A percentile compares a stretch with the other conserved stretches of the same genome.
Conservation (phyloP, 2,329 filamentous ascomycete genomes). For the Bipolaris cookei region DNA sequence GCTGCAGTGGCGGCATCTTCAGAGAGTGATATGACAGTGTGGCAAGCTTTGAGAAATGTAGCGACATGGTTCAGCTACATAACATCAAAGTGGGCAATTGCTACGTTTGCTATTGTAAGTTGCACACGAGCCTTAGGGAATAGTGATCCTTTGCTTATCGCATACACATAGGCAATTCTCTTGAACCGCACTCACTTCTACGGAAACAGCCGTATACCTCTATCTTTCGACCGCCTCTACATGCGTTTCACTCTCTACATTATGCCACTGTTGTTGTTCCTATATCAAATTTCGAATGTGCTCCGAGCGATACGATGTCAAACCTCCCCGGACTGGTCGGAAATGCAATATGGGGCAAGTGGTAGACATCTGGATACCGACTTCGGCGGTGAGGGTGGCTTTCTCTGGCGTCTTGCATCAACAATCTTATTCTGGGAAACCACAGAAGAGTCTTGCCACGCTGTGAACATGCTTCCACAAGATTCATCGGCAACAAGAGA, state of each 20-base stretch:
- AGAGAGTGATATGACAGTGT: constrained; percentile 51
- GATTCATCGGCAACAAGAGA: constrained; percentile 61
- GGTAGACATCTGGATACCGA: constrained; percentile 53
- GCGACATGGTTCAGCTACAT: constrained; percentile 85
- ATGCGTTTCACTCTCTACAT: constrained; percentile 45
- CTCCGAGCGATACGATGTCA: constrained; percentile 91
- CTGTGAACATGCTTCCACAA: constrained; percentile 71
- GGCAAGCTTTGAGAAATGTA: constrained; percentile 68
- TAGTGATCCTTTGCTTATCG: constrained; percentile 5
- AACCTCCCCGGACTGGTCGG: constrained; percentile 62
- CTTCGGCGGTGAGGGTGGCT: constrained; percentile 65
- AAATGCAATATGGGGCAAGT: constrained; percentile 55
- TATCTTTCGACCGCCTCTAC: constrained; percentile 75
- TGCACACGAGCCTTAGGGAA: background rate
- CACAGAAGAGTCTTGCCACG: constrained; percentile 76
- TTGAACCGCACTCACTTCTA: constrained; percentile 94
- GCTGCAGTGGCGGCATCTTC: constrained; percentile 37
- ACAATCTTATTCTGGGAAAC: constrained; percentile 73
- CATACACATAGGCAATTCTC: constrained; percentile 69
- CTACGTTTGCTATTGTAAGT: constrained; percentile 77
- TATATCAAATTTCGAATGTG: constrained; percentile 69
- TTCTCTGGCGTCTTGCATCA: constrained; percentile 75
- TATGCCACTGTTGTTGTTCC: constrained; percentile 40
- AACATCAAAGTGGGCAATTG: constrained; percentile 75
- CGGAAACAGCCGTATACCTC: constrained; percentile 80